These are phyloP conservation scores for Eruca vesicaria DNA, from an alignment of 441 rosid genomes.

Conservation along the genomic window DNA sequence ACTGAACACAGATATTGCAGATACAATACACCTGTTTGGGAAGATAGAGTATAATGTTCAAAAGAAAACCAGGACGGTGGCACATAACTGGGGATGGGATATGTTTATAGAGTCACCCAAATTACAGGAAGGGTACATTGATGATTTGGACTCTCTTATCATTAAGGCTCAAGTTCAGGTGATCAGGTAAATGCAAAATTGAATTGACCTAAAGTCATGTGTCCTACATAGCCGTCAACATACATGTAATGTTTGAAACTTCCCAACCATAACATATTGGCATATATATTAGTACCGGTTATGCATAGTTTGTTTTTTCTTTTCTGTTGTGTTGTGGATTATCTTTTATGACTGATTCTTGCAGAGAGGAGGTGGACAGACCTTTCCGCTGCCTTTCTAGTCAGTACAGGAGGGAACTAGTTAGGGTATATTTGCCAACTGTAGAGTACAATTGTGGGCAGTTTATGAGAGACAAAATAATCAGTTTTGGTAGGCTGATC, in stretches of 20 bases:
- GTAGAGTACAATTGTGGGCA: constrained; percentile 80
- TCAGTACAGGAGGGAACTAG: constrained; percentile 87
- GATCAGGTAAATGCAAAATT: constrained; percentile 53
- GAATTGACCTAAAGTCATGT: background rate
- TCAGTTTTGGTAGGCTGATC: constrained; percentile 62
- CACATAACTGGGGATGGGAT: constrained; percentile 98
- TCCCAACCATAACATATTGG: background rate
- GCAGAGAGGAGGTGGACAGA: constrained; percentile 78
- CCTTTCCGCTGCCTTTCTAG: constrained; percentile 91
- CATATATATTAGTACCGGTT: background rate
- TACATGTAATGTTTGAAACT: background rate
- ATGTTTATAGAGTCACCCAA: constrained; percentile 88
- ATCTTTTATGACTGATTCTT: constrained; percentile 31
- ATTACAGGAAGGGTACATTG: constrained; percentile 65
- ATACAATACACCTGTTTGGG: constrained; percentile 83
- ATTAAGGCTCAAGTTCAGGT: constrained; percentile 98
- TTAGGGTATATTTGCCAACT: constrained; percentile 72
- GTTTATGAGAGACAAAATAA: constrained; percentile 74
- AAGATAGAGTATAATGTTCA: constrained; percentile 52
- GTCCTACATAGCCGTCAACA: background rate
- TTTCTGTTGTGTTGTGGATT: constrained; percentile 33
- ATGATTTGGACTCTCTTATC: constrained; percentile 66
- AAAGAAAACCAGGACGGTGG: no score
- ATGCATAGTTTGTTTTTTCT: background rate
- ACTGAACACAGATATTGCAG: constrained; percentile 43